Conservation (phyloP, 1,139 yeast genomes). For the Waltiozyma sp. region DNA sequence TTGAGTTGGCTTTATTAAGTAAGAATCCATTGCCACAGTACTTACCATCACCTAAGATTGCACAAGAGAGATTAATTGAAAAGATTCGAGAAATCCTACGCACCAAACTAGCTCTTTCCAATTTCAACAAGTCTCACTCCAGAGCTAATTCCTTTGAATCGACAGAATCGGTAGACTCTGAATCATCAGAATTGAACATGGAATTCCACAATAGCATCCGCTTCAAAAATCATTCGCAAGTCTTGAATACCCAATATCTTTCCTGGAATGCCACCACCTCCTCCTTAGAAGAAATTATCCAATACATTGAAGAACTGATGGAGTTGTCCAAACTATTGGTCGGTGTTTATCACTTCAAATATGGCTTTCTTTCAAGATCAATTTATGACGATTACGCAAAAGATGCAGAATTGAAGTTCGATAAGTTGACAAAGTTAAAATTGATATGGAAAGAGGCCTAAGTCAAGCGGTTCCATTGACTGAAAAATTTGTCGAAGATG, state of each 20-base stretch:
- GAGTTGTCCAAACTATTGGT: constrained; percentile 31
- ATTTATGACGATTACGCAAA: constrained; percentile 33
- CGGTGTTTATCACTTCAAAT: constrained; percentile 36
- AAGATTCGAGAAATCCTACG: constrained; percentile 26
- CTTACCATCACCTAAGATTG: constrained; percentile 36
- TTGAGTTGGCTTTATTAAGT: constrained; percentile 30
- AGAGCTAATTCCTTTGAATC: neutral
- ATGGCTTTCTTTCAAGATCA: constrained; percentile 38
- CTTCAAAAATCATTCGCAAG: neutral
- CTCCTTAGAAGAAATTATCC: constrained; percentile 37
- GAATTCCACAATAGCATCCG: neutral
- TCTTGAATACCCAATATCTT: neutral
- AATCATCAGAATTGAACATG: neutral
- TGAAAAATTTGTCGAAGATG: neutral
- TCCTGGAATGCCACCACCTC: constrained; percentile 42
- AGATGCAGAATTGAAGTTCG: constrained; percentile 22
- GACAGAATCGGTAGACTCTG: neutral
- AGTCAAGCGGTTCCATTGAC: neutral
- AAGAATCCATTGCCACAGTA: constrained; percentile 38
- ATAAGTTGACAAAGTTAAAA: neutral
- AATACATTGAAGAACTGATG: constrained; percentile 34
- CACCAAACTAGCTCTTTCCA: neutral
- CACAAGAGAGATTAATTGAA: constrained; percentile 34
- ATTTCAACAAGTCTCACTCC: neutral
- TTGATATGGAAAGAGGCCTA: neutral